Conservation (phyloP, 805 yeast genomes). For the Saturnispora sekii region DNA sequence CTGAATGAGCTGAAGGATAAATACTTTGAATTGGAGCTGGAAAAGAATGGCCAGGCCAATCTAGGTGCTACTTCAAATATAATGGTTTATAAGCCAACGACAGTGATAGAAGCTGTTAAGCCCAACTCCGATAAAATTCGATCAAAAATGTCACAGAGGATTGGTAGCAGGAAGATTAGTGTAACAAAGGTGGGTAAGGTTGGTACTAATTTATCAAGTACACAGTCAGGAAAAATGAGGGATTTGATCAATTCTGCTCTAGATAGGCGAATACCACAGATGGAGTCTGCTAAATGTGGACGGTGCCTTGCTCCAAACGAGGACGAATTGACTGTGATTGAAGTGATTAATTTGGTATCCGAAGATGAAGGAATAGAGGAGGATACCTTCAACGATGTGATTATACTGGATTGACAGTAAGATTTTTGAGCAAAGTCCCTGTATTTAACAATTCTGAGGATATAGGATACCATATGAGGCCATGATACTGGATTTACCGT, state of each 20-base stretch:
- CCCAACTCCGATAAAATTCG: conserved; percentile 36
- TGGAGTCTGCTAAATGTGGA: conserved; percentile 35
- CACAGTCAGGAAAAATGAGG: conserved; percentile 16
- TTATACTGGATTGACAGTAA: not conserved
- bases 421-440: no score
- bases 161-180: not conserved
- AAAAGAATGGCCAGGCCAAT: conserved; percentile 1
- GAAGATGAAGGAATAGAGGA: conserved; percentile 7
- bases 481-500: no score
- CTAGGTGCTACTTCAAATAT: conserved; percentile 3
- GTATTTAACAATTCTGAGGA: no score
- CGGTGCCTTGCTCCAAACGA: conserved; percentile 30
- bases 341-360: conserved; percentile 17
- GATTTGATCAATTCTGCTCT: conserved; percentile 51
- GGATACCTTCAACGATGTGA: not conserved
- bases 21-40: conserved; percentile 34
- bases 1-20: conserved; percentile 52
- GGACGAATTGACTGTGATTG: conserved; percentile 34
- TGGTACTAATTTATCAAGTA: conserved; percentile 16
- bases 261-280: conserved; percentile 46
- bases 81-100: conserved; percentile 2
- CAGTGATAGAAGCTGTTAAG: conserved; percentile 23
- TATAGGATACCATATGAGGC: no score
- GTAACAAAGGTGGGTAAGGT: conserved; percentile 22
- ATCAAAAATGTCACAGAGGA: not conserved